Percentiles rank a stretch among this genome's conserved stretches.
phyloP scores from a whole-genome alignment of 441 rosid species.

The Erodium texanum region DNA sequence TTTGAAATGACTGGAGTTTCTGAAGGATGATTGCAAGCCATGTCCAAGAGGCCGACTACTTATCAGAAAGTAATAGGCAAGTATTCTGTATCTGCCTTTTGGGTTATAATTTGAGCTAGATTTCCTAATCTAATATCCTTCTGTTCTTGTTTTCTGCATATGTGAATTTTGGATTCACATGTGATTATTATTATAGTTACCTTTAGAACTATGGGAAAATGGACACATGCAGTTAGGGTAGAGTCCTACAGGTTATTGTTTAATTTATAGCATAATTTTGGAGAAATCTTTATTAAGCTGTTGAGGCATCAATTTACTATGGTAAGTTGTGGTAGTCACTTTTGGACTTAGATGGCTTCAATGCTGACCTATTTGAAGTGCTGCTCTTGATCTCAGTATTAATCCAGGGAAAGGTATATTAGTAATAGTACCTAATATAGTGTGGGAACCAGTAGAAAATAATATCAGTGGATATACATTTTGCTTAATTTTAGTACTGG shows the following conservation, averaged over 20 bases:
- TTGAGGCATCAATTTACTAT: background rate
- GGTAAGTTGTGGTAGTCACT: background rate
- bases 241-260: background rate
- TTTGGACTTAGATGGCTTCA: background rate
- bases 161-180: conserved; percentile 14
- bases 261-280: background rate
- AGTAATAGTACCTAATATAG: background rate
- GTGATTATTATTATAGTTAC: conserved; percentile 6
- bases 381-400: conserved; percentile 3
- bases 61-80: conserved; percentile 38
- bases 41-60: conserved; percentile 26
- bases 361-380: conserved; percentile 8
- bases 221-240: conserved; percentile 7
- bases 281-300: conserved; percentile 1
- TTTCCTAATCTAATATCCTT: conserved; percentile 7
- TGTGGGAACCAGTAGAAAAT: background rate
- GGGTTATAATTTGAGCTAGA: conserved; percentile 18
- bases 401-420: background rate
- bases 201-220: conserved; percentile 12
- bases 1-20: conserved; percentile 20
- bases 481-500: background rate
- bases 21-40: conserved; percentile 28
- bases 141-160: conserved; percentile 14
- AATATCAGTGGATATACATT: conserved; percentile 5
- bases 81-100: conserved; percentile 40